These are phyloP conservation scores for Boletus reticuloceps DNA, from an alignment of 768 basidiomycete species.

Conservation along the genomic window DNA sequence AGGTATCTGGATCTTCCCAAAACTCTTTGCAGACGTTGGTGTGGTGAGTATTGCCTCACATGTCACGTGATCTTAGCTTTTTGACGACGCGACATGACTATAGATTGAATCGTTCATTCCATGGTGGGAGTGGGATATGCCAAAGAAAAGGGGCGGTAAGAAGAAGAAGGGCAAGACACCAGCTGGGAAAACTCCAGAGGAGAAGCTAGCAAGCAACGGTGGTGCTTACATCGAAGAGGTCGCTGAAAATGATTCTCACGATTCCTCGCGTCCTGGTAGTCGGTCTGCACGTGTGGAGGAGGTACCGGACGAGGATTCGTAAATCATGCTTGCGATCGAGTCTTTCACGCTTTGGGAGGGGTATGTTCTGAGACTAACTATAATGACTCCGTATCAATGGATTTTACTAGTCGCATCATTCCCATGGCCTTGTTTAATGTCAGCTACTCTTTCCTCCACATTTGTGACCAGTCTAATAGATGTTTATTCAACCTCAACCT, in stretches of 20 bases:
- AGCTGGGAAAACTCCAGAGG: constrained; percentile 31
- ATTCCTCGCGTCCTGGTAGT: constrained; percentile 32
- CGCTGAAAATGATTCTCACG: constrained; percentile 30
- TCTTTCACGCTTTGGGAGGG: neutral
- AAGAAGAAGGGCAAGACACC: constrained; percentile 54
- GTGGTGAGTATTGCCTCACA: constrained; percentile 64
- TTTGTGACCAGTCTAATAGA: neutral
- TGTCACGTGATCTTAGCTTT: neutral
- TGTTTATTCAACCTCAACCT: neutral
- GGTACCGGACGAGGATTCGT: constrained; percentile 42
- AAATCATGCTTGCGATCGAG: neutral
- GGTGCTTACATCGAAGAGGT: constrained; percentile 40
- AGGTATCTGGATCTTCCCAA: constrained; percentile 99
- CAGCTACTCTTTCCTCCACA: neutral
- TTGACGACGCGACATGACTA: neutral
- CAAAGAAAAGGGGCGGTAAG: constrained; percentile 66
- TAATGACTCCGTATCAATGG: neutral
- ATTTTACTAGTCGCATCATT: constrained; percentile 40
- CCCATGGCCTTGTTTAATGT: neutral
- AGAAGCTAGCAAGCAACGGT: constrained; percentile 40
- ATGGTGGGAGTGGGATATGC: constrained; percentile 93
- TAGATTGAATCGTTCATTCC: constrained; percentile 98
- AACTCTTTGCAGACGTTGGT: constrained; percentile 96
- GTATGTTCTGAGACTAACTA: neutral
- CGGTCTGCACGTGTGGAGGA: constrained; percentile 45